Percentiles rank a stretch among this genome's conserved stretches.
phyloP scores from a whole-genome alignment of 352 stramenopile genomes.

The Stramenopiles sp. region DNA sequence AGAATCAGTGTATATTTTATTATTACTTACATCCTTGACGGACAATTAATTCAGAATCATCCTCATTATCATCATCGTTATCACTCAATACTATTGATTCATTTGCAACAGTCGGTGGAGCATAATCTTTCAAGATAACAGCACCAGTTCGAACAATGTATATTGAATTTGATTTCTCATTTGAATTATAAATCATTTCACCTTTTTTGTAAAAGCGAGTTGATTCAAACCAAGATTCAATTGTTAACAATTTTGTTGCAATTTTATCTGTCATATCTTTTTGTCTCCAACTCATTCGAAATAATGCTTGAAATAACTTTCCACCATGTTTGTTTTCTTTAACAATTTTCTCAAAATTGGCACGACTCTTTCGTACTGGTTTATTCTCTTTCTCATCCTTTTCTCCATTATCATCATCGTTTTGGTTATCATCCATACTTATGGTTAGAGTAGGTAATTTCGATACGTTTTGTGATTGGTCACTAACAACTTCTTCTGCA shows the following conservation, averaged over 20 bases:
- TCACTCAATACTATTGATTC: not conserved
- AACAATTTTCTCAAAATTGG: no score
- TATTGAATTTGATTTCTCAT: not conserved
- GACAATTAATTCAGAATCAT: conserved; percentile 49
- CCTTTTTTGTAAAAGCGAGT: not conserved
- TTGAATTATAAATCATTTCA: not conserved
- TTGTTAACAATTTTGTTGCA: not conserved
- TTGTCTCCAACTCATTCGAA: not conserved
- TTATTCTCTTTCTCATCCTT: no score
- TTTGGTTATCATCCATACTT: not conserved
- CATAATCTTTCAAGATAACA: not conserved
- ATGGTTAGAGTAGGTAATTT: not conserved
- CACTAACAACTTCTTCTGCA: conserved; percentile 22
- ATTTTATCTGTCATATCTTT: not conserved
- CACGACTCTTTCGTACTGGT: no score
- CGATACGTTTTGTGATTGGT: not conserved
- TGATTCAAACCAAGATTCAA: not conserved
- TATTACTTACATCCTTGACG: not conserved
- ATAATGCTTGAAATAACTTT: not conserved
- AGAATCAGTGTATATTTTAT: conserved; percentile 18
- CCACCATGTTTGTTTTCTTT: not conserved
- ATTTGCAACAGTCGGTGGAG: not conserved
- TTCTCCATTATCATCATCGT: no score
- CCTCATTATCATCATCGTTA: no score
- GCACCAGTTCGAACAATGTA: not conserved